Evolutionary conservation across 2,329 filamentous ascomycete genomes (phyloP).

Genomic region (Verticillium nonalfalfae): DNA sequence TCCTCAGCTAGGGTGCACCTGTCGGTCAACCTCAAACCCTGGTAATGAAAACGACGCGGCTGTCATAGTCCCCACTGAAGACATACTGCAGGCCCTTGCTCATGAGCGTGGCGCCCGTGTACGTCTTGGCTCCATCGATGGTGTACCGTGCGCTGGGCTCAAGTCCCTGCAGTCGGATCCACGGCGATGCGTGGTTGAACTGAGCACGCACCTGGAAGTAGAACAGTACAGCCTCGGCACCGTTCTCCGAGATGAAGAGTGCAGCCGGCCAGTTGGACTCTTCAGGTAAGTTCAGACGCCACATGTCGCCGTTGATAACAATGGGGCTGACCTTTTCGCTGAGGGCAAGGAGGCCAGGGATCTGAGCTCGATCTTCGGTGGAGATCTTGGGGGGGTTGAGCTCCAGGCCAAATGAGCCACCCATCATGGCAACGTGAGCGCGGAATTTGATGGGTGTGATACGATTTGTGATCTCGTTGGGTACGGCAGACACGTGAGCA

Average conservation of each 20-base stretch:
- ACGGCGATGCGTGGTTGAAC: conserved; percentile 46
- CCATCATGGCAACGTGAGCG: conserved; percentile 63
- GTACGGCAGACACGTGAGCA: conserved; percentile 56
- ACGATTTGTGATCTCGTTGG: conserved; percentile 50
- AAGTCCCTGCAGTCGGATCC: conserved; percentile 49
- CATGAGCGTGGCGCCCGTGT: conserved; percentile 55
- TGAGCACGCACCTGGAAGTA: conserved; percentile 51
- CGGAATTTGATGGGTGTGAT: conserved; percentile 53
- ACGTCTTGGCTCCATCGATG: conserved; percentile 38
- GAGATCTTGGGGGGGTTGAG: conserved; percentile 48
- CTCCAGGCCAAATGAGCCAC: conserved; percentile 60
- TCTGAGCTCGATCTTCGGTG: conserved; percentile 40
- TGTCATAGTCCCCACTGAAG: conserved; percentile 49
- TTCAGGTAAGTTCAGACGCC: conserved; percentile 51
- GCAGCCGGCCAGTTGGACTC: conserved; percentile 57
- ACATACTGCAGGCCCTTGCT: conserved; percentile 51
- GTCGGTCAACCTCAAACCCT: conserved; percentile 24
- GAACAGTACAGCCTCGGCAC: conserved; percentile 45
- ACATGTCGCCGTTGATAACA: conserved; percentile 52
- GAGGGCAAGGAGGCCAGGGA: conserved; percentile 47
- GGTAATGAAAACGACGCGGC: conserved; percentile 48
- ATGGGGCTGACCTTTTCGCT: conserved; percentile 53
- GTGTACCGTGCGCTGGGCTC: conserved; percentile 47
- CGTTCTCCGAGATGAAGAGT: conserved; percentile 49
- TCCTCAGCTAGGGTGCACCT: background rate